Percentiles rank a stretch among this genome's conserved stretches.
Evolutionary conservation across 1,284 basidiomycete genomes (phyloP).

Genomic region (Stereum hirsutum): DNA sequence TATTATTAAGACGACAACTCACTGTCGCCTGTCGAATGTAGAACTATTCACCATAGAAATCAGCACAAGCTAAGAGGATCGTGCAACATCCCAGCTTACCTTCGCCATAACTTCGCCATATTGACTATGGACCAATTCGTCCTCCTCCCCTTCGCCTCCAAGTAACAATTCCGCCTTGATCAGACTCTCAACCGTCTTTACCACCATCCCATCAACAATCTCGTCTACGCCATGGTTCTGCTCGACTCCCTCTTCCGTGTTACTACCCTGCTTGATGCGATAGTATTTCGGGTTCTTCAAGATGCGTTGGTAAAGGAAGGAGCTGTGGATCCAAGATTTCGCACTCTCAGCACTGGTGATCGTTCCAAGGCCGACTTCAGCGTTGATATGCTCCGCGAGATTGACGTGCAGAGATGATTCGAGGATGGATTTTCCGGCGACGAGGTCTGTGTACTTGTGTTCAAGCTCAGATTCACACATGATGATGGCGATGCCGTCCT

Average conservation of each 20-base stretch:
- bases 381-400: conserved; percentile 86
- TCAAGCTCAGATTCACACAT: conserved; percentile 72
- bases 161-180: conserved; percentile 51
- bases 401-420: conserved; percentile 82
- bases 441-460: conserved; percentile 58
- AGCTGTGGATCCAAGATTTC: conserved; percentile 70
- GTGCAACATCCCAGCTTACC: conserved; percentile 27
- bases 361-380: conserved; percentile 81
- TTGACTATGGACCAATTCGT: conserved; percentile 49
- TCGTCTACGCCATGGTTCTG: conserved; percentile 70
- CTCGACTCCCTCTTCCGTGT: conserved; percentile 53
- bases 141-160: conserved; percentile 21
- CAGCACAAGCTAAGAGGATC: conserved; percentile 1
- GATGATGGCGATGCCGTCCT: conserved; percentile 71
- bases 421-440: conserved; percentile 61
- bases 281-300: conserved; percentile 78
- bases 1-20: conserved; percentile 10
- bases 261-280: conserved; percentile 56
- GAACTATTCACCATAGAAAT: conserved; percentile 32
- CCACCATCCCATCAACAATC: conserved; percentile 62
- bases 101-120: conserved; percentile 83
- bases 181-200: conserved; percentile 53
- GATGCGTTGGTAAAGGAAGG: conserved; percentile 81
- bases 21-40: conserved; percentile 68
- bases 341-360: conserved; percentile 63